A percentile compares a stretch with the other conserved stretches of the same genome.
phyloP scores from a whole-genome alignment of 306 rosid genomes.

The Quercus engelmannii region DNA sequence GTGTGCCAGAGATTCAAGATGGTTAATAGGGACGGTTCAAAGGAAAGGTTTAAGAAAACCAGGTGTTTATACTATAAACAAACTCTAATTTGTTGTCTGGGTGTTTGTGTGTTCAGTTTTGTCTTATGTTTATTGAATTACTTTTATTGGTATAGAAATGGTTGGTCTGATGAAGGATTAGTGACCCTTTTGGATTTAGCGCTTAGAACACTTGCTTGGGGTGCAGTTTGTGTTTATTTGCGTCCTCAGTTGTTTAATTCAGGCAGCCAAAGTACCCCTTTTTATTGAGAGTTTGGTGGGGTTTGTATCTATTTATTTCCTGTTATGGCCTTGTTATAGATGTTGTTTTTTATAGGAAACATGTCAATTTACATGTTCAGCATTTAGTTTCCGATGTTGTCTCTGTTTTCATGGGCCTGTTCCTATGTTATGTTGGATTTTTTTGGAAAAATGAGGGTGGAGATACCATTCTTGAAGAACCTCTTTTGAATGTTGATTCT shows the following conservation, averaged over 20 bases:
- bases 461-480: conserved; percentile 44
- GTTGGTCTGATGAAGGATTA: conserved; percentile 33
- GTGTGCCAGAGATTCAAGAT: conserved; percentile 26
- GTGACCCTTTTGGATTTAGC: conserved; percentile 42
- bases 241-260: conserved; percentile 14
- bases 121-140: conserved; percentile 36
- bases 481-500: conserved; percentile 55
- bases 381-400: conserved; percentile 42
- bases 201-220: conserved; percentile 45
- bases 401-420: conserved; percentile 40
- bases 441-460: conserved; percentile 29
- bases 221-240: conserved; percentile 36
- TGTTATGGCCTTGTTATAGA: conserved; percentile 44
- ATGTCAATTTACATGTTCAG: conserved; percentile 28
- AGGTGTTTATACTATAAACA: conserved; percentile 17
- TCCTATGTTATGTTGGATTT: conserved; percentile 39
- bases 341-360: conserved; percentile 29
- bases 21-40: conserved; percentile 17
- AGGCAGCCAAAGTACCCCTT: conserved; percentile 18
- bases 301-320: conserved; percentile 40
- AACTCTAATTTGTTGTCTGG: conserved; percentile 19
- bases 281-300: conserved; percentile 50
- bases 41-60: conserved; percentile 10
- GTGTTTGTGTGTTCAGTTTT: conserved; percentile 32
- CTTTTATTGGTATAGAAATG: conserved; percentile 38